These are phyloP conservation scores for Zymoseptoria brevis DNA, from an alignment of 2,329 filamentous ascomycete genomes.

Conservation along the genomic window DNA sequence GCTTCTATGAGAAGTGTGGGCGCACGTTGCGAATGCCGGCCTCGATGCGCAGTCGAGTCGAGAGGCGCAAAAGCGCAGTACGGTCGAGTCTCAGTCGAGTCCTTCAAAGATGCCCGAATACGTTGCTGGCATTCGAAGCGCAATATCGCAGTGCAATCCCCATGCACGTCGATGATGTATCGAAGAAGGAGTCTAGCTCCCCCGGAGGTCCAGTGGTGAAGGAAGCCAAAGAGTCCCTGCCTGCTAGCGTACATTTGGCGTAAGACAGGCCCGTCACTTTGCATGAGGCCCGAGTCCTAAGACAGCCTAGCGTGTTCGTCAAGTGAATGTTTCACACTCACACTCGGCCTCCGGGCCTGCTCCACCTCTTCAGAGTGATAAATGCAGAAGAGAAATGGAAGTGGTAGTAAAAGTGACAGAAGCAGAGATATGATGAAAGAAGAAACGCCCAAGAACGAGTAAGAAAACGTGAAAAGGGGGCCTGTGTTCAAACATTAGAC, in stretches of 20 bases:
- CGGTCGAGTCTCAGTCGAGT: no score
- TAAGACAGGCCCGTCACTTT: background rate
- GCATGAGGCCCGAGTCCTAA: background rate
- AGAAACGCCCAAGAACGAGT: background rate
- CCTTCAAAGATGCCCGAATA: no score
- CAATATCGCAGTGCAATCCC: no score
- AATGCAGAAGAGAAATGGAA: no score
- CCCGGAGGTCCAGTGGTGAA: background rate
- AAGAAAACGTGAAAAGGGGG: background rate
- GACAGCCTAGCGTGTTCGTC: background rate
- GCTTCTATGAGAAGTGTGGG: no score
- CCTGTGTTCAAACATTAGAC: background rate
- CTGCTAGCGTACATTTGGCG: background rate
- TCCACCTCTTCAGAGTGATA: background rate
- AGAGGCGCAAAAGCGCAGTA: no score
- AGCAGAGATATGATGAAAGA: background rate
- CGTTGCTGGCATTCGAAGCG: no score
- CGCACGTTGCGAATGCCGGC: no score
- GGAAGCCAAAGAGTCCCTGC: background rate
- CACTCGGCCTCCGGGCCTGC: background rate
- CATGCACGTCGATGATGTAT: background rate
- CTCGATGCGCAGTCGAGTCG: no score
- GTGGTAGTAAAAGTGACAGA: no score
- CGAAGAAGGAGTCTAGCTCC: background rate
- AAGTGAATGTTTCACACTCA: background rate